These are phyloP conservation scores for Aspergillus felis DNA, from an alignment of 2,329 filamentous ascomycete genomes.

Conservation along the genomic window DNA sequence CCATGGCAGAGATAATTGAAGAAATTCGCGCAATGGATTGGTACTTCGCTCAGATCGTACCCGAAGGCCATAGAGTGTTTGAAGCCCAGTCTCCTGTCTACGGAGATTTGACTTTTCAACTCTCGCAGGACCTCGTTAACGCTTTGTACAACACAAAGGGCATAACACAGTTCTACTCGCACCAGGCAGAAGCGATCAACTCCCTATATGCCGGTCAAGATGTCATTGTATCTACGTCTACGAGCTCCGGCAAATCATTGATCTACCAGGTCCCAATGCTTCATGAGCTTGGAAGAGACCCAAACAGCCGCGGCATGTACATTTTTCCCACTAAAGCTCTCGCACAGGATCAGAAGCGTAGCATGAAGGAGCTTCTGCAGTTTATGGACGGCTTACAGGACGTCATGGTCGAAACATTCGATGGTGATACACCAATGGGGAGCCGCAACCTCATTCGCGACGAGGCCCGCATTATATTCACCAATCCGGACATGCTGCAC, in stretches of 20 bases:
- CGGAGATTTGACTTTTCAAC: constrained; percentile 76
- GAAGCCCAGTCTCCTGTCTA: constrained; percentile 78
- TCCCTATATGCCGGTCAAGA: constrained; percentile 74
- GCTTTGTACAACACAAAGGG: constrained; percentile 87
- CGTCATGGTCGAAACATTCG: constrained; percentile 83
- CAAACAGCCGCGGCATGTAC: constrained; percentile 80
- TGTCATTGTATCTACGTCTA: constrained; percentile 91
- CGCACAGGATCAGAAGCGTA: constrained; percentile 88
- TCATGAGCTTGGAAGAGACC: constrained; percentile 76
- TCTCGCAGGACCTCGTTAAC: constrained; percentile 92
- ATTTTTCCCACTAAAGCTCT: constrained; percentile 97
- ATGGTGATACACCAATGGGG: constrained; percentile 85
- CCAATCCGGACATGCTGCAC: constrained; percentile 97
- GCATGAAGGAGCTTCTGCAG: constrained; percentile 75
- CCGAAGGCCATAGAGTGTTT: constrained; percentile 86
- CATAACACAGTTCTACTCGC: constrained; percentile 81
- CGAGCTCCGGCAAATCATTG: constrained; percentile 94
- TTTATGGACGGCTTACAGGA: constrained; percentile 76
- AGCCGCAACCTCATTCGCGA: constrained; percentile 78
- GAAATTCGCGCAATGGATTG: constrained; percentile 79
- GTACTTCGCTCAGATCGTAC: constrained; percentile 91
- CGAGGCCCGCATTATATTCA: constrained; percentile 89
- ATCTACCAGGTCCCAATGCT: constrained; percentile 95
- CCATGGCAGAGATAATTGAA: constrained; percentile 76
- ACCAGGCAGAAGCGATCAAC: constrained; percentile 93